These are phyloP conservation scores for Camellia granthamiana DNA, from an alignment of 148 eudicot species.

Conservation along the genomic window DNA sequence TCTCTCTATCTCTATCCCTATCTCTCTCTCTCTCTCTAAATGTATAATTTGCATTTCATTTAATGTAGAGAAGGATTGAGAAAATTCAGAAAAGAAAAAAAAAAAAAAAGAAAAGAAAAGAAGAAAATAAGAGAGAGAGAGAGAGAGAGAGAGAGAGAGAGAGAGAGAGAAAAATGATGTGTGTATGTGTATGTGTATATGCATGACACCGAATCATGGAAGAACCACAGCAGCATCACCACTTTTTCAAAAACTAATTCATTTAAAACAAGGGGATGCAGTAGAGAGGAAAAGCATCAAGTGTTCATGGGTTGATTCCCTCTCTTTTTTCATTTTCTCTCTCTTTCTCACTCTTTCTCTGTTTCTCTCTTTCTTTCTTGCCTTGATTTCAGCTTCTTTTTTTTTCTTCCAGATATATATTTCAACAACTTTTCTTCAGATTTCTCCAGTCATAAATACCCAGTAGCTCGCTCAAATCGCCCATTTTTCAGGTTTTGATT, in stretches of 20 bases:
- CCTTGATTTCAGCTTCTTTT: constrained; percentile 23
- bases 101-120: background rate
- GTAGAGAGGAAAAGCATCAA: constrained; percentile 10
- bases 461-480: constrained; percentile 2
- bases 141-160: too few relatives aligned
- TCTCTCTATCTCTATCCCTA: constrained; percentile 2
- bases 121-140: background rate
- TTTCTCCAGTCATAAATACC: constrained; percentile 5
- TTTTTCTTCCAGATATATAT: background rate
- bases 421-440: background rate
- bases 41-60: constrained; percentile 7
- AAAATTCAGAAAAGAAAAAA: background rate
- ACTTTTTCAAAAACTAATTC: background rate
- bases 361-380: background rate
- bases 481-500: background rate
- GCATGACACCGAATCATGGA: constrained; percentile 23
- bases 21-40: constrained; percentile 10
- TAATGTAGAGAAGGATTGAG: background rate
- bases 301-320: constrained; percentile 7
- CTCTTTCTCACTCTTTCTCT: background rate
- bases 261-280: constrained; percentile 9
- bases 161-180: background rate
- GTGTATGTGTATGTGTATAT: constrained; percentile 8
- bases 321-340: background rate
- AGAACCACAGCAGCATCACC: constrained; percentile 7